A percentile compares a stretch with the other conserved stretches of the same genome.
These are phyloP conservation scores for Trichophyton mentagrophytes DNA, from an alignment of 2,329 filamentous ascomycete genomes.

Conservation along the genomic window DNA sequence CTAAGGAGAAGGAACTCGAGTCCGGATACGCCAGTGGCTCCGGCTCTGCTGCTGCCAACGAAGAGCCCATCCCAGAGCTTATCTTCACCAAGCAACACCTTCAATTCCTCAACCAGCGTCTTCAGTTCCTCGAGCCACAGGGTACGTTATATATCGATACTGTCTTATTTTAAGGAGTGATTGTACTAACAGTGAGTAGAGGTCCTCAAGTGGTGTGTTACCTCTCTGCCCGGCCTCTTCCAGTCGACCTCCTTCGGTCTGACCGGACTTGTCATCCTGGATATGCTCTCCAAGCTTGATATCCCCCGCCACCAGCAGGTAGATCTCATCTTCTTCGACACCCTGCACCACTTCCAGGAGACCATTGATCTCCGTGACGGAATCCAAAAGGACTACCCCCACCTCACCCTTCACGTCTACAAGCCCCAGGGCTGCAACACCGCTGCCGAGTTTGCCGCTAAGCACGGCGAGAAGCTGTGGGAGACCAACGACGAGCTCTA, in stretches of 20 bases:
- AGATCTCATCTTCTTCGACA: slow-evolving; percentile 62
- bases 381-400: slow-evolving; percentile 62
- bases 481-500: slow-evolving; percentile 78
- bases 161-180: slow-evolving; percentile 16
- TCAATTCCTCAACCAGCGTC: slow-evolving; percentile 76
- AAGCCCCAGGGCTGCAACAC: slow-evolving; percentile 67
- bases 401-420: slow-evolving; percentile 74
- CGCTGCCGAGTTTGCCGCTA: slow-evolving; percentile 62
- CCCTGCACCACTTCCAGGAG: slow-evolving; percentile 69
- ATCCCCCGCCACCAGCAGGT: slow-evolving; percentile 38
- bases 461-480: slow-evolving; percentile 74
- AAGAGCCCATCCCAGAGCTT: slow-evolving; percentile 56
- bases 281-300: slow-evolving; percentile 47
- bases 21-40: slow-evolving; percentile 64
- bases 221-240: slow-evolving; percentile 78
- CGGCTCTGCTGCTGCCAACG: slow-evolving; percentile 51
- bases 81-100: slow-evolving; percentile 80
- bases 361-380: slow-evolving; percentile 61
- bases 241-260: slow-evolving; percentile 76
- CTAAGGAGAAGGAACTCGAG: slow-evolving; percentile 40
- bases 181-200: slow-evolving; percentile 36
- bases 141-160: slow-evolving; percentile 30
- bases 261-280: slow-evolving; percentile 67
- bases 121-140: slow-evolving; percentile 75
- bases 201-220: slow-evolving; percentile 82